Conservation (phyloP, 352 stramenopile genomes). For the Pythium scleroteichum region DNA sequence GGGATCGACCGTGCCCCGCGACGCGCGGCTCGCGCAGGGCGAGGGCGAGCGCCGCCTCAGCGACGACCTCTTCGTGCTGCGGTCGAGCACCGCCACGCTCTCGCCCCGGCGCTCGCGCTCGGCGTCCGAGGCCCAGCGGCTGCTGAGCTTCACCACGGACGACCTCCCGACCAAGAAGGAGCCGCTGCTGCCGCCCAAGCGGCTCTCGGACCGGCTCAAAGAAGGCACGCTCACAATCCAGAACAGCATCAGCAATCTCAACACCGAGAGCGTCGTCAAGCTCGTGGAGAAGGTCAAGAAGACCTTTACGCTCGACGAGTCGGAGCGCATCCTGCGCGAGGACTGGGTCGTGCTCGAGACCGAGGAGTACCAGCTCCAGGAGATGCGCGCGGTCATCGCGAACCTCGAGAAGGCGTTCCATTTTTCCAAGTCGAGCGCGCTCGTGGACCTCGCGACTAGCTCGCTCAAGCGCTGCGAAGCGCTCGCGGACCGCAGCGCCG, state of each 20-base stretch:
- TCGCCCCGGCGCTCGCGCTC: constrained; percentile 32
- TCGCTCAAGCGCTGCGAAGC: constrained; percentile 66
- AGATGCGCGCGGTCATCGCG: constrained; percentile 60
- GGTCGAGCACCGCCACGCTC: constrained; percentile 42
- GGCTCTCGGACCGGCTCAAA: constrained; percentile 26
- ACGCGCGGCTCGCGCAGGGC: constrained; percentile 27
- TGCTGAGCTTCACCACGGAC: constrained; percentile 79
- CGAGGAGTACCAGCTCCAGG: constrained; percentile 68
- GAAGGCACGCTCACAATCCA: constrained; percentile 46
- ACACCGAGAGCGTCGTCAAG: constrained; percentile 51
- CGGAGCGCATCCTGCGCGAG: constrained; percentile 59
- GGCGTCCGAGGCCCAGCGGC: constrained; percentile 22
- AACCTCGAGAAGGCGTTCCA: constrained; percentile 81
- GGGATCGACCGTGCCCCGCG: constrained; percentile 24
- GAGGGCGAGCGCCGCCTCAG: constrained; percentile 22
- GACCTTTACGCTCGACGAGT: constrained; percentile 68
- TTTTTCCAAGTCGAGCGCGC: constrained; percentile 70
- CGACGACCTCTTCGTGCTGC: constrained; percentile 30
- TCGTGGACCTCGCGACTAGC: constrained; percentile 72
- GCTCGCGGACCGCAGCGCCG: constrained; percentile 69
- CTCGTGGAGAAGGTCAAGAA: constrained; percentile 71
- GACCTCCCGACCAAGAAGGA: constrained; percentile 57
- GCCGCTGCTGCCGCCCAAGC: constrained; percentile 44
- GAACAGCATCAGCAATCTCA: constrained; percentile 60
- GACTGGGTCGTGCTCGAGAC: constrained; percentile 84